Evolutionary conservation across 148 eudicot species (phyloP), one percentile per base, ranked within the genome.

Genomic region (Camellia lanceoleosa): DNA sequence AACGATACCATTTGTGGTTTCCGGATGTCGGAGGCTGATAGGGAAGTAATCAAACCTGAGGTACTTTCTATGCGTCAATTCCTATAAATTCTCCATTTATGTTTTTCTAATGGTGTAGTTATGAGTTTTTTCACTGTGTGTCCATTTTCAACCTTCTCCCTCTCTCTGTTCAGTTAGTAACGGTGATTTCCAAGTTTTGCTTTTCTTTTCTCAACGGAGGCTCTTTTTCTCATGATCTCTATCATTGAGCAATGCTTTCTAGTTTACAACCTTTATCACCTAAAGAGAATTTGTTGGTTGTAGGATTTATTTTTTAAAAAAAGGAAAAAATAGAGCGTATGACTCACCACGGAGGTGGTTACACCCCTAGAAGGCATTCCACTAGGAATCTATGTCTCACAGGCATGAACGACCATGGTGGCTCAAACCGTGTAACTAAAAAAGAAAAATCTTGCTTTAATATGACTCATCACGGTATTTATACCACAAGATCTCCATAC

Each of bases 31-130:
- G 88, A 86, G 62, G 82, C 85, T 54, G 82, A 85, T 46, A 82
- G 80, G 58, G 85, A 86, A 78, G 76, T 80, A 19, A 86, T 83
- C 30, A 83, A 80, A 78, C 84, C 88, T 3, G 85, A 80, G 88
- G 88, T 83, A 73, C 46, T 41, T 77, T 71, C 19, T 70, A 47
- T 52, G 41, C 8, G 46, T 5, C 23, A 61, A 44, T 61, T 15
- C 71, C 30, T n/a, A 23, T 23, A 52, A 47, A 60, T 56, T 7
- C 1, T 11, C 41, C 69, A 18, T 46, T 62, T 1, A 15, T 15
- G 7, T 42, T 12, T 51, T n/a, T 66, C 13, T 54, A 20, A 23
- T 8, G 2, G 43, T 65, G 68, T 13, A 65, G 11, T 23, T 65
- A 13, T 65, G 43, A 61, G 19, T 5, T 65, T 42, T 18, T 60